Evolutionary conservation across 768 basidiomycete species (phyloP).

Genomic region (Mycena albidolilacea): DNA sequence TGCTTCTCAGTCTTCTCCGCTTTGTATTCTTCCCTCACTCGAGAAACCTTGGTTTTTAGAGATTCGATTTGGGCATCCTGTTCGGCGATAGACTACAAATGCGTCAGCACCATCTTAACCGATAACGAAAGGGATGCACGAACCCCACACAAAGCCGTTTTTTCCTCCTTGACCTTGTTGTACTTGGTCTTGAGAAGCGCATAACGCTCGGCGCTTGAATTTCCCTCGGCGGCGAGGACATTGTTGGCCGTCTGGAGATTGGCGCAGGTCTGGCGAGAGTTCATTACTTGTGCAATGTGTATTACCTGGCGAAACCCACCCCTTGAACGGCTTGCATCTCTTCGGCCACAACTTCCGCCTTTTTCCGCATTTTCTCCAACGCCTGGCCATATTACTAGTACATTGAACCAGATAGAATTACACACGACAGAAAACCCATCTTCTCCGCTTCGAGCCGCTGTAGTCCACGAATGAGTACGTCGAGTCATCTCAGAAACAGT

Average conservation of each 20-base stretch:
- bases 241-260: neutral
- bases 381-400: neutral
- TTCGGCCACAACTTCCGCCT: no score
- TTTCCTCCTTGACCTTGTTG: neutral
- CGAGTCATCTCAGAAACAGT: no score
- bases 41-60: neutral
- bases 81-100: neutral
- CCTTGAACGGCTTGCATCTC: no score
- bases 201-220: neutral
- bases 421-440: neutral
- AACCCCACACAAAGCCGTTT: neutral
- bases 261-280: neutral
- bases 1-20: neutral
- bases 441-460: no score
- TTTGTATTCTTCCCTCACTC: neutral
- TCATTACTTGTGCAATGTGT: no score
- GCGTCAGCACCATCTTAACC: neutral
- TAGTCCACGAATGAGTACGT: no score
- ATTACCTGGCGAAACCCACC: no score
- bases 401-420: neutral
- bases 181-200: conserved; percentile 9
- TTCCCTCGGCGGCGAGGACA: neutral
- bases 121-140: neutral
- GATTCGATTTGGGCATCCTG: neutral
- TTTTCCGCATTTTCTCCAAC: neutral